These are phyloP conservation scores for Heterobasidion irregulare DNA, from an alignment of 1,284 basidiomycete species.

Conservation along the genomic window DNA sequence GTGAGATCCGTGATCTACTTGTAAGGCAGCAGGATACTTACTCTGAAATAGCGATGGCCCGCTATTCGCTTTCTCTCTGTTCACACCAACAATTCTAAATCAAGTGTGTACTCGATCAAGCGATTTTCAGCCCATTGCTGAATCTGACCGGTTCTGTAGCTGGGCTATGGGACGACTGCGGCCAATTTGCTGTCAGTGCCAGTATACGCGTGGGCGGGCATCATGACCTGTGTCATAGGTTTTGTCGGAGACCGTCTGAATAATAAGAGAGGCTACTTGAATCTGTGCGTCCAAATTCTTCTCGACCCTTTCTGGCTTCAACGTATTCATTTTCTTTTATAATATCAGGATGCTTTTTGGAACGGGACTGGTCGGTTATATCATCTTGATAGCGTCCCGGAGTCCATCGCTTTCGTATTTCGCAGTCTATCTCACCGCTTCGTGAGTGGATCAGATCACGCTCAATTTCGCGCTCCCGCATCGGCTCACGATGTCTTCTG, in stretches of 20 bases:
- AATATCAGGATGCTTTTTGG: constrained; percentile 7
- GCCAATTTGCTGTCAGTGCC: constrained; percentile 49
- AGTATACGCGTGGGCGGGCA: constrained; percentile 41
- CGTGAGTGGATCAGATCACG: constrained; percentile 23
- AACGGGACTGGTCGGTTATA: constrained; percentile 38
- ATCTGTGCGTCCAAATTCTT: constrained; percentile 27
- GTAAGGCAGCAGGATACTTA: background rate
- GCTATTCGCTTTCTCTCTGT: constrained; percentile 45
- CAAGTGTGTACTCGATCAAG: constrained; percentile 22
- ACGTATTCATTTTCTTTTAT: constrained; percentile 8
- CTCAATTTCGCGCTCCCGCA: background rate
- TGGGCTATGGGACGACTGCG: constrained; percentile 36
- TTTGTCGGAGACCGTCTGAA: constrained; percentile 38
- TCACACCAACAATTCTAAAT: constrained; percentile 46
- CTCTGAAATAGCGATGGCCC: constrained; percentile 31
- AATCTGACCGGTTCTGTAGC: background rate
- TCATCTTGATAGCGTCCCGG: constrained; percentile 39
- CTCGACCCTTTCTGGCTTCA: constrained; percentile 1
- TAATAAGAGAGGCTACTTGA: constrained; percentile 35
- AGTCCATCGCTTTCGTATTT: constrained; percentile 36
- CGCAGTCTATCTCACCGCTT: constrained; percentile 37
- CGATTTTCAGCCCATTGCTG: background rate
- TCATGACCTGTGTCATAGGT: constrained; percentile 39
- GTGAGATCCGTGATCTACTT: constrained; percentile 17
- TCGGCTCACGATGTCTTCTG: background rate